Evolutionary conservation across 805 yeast species (phyloP).

Genomic region (Metschnikowia matae): DNA sequence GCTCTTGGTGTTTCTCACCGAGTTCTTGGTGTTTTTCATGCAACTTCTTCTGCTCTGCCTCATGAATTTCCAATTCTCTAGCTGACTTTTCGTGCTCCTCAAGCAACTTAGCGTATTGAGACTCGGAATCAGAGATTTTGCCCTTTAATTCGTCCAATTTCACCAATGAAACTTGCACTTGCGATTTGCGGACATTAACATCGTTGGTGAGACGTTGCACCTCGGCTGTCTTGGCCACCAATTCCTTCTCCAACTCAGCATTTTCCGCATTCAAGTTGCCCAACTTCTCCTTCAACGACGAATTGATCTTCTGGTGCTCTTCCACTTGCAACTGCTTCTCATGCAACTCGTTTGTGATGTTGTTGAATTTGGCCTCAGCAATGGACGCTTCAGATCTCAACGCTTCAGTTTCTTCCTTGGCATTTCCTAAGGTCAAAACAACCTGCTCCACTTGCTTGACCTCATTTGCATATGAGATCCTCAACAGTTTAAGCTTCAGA

Average conservation of each 20-base stretch:
- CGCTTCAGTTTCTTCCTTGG: constrained; percentile 64
- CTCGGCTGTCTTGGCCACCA: constrained; percentile 50
- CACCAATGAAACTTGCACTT: constrained; percentile 59
- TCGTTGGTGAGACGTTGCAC: constrained; percentile 60
- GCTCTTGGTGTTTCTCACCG: constrained; percentile 2
- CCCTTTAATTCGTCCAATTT: constrained; percentile 38
- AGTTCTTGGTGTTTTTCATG: constrained; percentile 1
- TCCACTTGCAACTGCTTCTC: constrained; percentile 58
- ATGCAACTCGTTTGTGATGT: constrained; percentile 61
- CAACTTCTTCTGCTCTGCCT: constrained; percentile 8
- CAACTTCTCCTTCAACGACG: constrained; percentile 62
- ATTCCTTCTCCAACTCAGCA: constrained; percentile 51
- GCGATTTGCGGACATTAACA: constrained; percentile 63
- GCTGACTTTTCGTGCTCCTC: constrained; percentile 5
- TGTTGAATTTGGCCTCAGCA: constrained; percentile 74
- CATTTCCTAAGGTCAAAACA: constrained; percentile 54
- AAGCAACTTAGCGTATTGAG: constrained; percentile 16
- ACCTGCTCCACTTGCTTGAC: constrained; percentile 70
- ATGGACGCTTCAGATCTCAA: constrained; percentile 69
- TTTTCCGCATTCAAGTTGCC: constrained; percentile 65
- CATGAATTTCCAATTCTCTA: constrained; percentile 1
- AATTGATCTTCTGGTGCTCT: constrained; percentile 64
- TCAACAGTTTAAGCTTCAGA: constrained; percentile 59
- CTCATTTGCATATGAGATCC: constrained; percentile 73
- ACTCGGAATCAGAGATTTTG: constrained; percentile 26